Base-by-base conservation (phyloP, 352 stramenopile genomes). In the Globisporangium carolinianum region DNA sequence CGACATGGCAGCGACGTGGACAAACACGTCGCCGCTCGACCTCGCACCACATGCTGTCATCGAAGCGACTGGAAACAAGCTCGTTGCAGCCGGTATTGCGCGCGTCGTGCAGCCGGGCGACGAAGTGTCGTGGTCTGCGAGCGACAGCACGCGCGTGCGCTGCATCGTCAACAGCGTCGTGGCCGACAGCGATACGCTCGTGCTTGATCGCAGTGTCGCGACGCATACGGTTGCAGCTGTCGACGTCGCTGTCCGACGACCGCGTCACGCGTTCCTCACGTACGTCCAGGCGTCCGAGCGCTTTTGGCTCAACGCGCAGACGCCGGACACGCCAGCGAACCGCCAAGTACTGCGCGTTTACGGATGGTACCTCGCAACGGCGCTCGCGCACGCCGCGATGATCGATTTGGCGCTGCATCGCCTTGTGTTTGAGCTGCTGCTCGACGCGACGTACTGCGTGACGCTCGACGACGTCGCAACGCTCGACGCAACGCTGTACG, bases 351-450 rank as follows among this genome's bases (percentile, higher is more conserved):
- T 89, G 8, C 45, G 53, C 12, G 89, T 91, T 45, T 51, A 77
- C 6, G 82, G 79, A 14, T 89, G 79, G 79, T 73, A 88, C n/a
- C 12, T 91, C 15, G 79, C 73, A 3, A 77, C 68, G 38, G 73
- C 76, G 11, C 24, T 91, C 15, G 56, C 71, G 0, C 77, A 91
- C 35, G 74, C 67, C 36, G 68, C 63, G 38, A 62, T 62, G 38
- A 69, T 76, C 32, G 60, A 76, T 39, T 55, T 83, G 4, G 65
- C 42, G 36, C 46, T 88, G 3, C 73, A 88, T 53, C 57, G 46
- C 6, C 62, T 89, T 1, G 57, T 91, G 24, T 87, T 89, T 53
- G 56, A 67, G 3, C 50, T 87, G 36, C 17, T 91, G 49, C 54
- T 86, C 5, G 48, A 79, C 18, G 46, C 59, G 41, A 41, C 56